These are phyloP conservation scores for Tuber melanosporum DNA, from an alignment of 495 filamentous ascomycete genomes.

Conservation along the genomic window DNA sequence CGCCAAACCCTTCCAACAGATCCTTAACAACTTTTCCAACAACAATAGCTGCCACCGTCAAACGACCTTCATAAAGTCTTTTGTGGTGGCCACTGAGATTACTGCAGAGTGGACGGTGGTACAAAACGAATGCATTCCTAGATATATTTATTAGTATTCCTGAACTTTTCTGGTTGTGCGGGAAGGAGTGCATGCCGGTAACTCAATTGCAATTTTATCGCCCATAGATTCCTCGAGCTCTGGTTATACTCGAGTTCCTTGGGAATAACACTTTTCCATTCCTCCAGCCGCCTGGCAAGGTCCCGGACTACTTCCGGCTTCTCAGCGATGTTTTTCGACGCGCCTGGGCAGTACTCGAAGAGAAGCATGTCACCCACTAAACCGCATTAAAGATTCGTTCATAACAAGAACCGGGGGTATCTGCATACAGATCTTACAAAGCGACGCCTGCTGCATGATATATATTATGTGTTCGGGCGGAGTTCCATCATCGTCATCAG, in stretches of 20 bases:
- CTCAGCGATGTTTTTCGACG: slow-evolving; percentile 1
- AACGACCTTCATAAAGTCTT: slow-evolving; percentile 5
- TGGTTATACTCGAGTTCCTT: not conserved
- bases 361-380: slow-evolving; percentile 10
- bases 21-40: slow-evolving; percentile 11
- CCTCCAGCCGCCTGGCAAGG: not conserved
- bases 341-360: slow-evolving; percentile 17
- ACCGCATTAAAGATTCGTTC: slow-evolving; percentile 1
- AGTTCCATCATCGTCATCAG: slow-evolving; percentile 15
- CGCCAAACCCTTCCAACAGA: slow-evolving; percentile 12
- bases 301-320: slow-evolving; percentile 14
- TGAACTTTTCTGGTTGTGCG: not conserved
- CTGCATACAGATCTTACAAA: slow-evolving; percentile 17
- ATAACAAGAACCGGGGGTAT: not conserved
- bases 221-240: not conserved
- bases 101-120: not conserved
- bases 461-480: slow-evolving; percentile 8
- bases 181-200: not conserved
- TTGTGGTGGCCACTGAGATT: not conserved
- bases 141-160: not conserved
- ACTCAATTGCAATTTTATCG: not conserved
- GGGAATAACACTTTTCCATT: not conserved
- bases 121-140: not conserved
- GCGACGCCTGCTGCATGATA: slow-evolving; percentile 14
- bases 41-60: slow-evolving; percentile 11